Evolutionary conservation across 306 rosid genomes (phyloP), one percentile per base, ranked within the genome.

Genomic region (Notholithocarpus densiflorus): DNA sequence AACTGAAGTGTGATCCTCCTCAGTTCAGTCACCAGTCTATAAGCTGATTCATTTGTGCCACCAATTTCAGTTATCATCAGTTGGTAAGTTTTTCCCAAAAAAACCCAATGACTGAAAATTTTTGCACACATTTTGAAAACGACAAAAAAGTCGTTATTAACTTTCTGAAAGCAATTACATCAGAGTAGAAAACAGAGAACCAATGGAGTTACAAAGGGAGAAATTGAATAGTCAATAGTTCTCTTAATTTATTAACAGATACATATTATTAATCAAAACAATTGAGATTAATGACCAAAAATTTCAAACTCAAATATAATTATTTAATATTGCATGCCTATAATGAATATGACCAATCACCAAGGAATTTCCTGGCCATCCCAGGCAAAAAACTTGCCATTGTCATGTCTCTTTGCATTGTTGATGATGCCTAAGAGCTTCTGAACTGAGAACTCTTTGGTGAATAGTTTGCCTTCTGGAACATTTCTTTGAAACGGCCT

Each of bases 301-400:
- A 17, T 13, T 17, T 29, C 19, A 65, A 65, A 31, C 48, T 65
- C 45, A 29, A 45, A 45, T 45, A 45, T 45, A 45, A 2, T 4
- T 66, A 32, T 19, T 64, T 34, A 29, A 29, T 64, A 19, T 34
- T 19, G 26, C 8, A 21, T 7, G 14, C 2, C 23, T 29, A 9
- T 21, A 11, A 45, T 71, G 29, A 12, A 71, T 5, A 19, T 24
- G 57, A 71, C 34, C 48, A 56, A 45, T 71, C 75, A 94, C 98
- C 98, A 94, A 78, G 98, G 95, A 83, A 94, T 92, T 88, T 94
- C 97, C 86, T 88, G 97, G 71, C 97, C 98, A 79, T 92, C 98
- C 97, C 98, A 94, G 56, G 97, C 97, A 77, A 91, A 92, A 81
- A 94, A 94, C 84, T 87, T 94, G 76, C 98, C 98, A 70, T 92